A percentile compares a stretch with the other conserved stretches of the same genome.
Evolutionary conservation across 1,284 basidiomycete genomes (phyloP).

Genomic region (Boletus semigastroideus): DNA sequence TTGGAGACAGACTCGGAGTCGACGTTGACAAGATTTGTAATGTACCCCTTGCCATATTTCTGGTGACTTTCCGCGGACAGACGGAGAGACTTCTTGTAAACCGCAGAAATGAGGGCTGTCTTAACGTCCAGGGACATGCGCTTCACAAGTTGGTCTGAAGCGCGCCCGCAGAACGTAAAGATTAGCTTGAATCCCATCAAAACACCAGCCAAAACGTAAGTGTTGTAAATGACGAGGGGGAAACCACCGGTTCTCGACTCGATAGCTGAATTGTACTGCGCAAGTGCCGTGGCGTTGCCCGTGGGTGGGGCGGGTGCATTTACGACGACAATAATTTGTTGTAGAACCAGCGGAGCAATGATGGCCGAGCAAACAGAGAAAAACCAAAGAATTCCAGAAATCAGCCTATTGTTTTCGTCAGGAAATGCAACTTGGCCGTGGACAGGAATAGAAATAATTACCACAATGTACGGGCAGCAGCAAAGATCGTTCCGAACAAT

Average conservation of each 20-base stretch:
- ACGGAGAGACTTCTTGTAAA: constrained; percentile 32
- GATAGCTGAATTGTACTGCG: constrained; percentile 19
- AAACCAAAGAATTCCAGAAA: constrained; percentile 31
- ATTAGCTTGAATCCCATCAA: constrained; percentile 27
- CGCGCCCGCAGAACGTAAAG: constrained; percentile 26
- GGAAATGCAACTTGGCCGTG: neutral
- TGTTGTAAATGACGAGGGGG: constrained; percentile 27
- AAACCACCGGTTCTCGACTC: constrained; percentile 26
- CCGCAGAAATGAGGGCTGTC: constrained; percentile 29
- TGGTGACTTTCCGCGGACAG: constrained; percentile 28
- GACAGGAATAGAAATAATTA: neutral
- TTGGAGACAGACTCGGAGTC: constrained; percentile 31
- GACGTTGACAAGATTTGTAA: constrained; percentile 33
- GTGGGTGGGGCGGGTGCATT: constrained; percentile 19
- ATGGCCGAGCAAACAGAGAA: constrained; percentile 23
- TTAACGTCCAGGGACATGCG: constrained; percentile 32
- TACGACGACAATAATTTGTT: constrained; percentile 29
- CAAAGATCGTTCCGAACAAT: constrained; percentile 21
- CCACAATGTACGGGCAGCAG: constrained; percentile 17
- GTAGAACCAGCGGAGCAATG: constrained; percentile 25
- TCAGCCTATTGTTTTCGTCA: constrained; percentile 17
- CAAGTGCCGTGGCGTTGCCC: constrained; percentile 22
- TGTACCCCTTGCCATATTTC: constrained; percentile 28
- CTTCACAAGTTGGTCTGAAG: constrained; percentile 31
- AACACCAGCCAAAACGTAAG: constrained; percentile 24